Percentiles rank a stretch among this genome's conserved stretches.
These are phyloP conservation scores for Paecilomyces sp. DNA, from an alignment of 2,329 filamentous ascomycete species.

Conservation along the genomic window DNA sequence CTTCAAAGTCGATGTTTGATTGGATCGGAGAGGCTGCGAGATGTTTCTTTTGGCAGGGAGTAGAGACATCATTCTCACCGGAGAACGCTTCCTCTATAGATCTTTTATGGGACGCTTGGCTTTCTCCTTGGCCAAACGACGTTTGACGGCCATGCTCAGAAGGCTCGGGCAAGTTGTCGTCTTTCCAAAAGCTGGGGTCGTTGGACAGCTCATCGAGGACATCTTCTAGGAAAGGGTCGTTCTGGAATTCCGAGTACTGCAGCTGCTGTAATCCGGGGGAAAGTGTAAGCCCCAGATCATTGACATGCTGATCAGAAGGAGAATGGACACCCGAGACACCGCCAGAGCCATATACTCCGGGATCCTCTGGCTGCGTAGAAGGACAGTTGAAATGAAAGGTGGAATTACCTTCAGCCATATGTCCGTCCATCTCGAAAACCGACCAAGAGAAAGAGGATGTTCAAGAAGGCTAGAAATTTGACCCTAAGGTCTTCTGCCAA, in stretches of 20 bases:
- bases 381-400: slow-evolving; percentile 22
- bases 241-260: slow-evolving; percentile 1
- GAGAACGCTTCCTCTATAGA: slow-evolving; percentile 14
- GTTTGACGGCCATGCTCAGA: neutral
- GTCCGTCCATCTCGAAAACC: slow-evolving; percentile 14
- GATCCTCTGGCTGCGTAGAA: slow-evolving; percentile 8
- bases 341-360: slow-evolving; percentile 12
- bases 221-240: neutral
- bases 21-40: neutral
- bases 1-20: neutral
- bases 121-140: neutral
- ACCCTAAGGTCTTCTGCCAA: neutral
- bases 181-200: neutral
- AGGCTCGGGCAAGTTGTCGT: neutral
- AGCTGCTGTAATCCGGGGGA: slow-evolving; percentile 29
- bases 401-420: slow-evolving; percentile 32
- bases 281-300: slow-evolving; percentile 39
- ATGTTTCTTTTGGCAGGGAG: slow-evolving; percentile 12
- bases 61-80: slow-evolving; percentile 8
- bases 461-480: neutral
- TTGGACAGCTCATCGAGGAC: neutral
- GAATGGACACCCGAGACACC: slow-evolving; percentile 12
- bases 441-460: neutral
- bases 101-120: slow-evolving; percentile 13
- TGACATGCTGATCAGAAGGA: slow-evolving; percentile 17